phyloP scores from a whole-genome alignment of 2,329 filamentous ascomycete species.

The Niveomyces coronatus region DNA sequence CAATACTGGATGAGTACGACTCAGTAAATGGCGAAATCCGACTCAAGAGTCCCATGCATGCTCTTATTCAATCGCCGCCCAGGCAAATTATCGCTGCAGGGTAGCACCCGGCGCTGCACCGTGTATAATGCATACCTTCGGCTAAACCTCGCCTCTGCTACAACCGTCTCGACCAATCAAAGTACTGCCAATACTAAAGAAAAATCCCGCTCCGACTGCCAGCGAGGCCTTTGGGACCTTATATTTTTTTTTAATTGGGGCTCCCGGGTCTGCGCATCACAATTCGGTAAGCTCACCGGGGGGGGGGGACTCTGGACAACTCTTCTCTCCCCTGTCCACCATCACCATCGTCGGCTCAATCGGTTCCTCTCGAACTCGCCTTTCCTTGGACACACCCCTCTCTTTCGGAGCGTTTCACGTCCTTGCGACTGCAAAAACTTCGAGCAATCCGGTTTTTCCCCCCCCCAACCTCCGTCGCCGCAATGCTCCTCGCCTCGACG shows the following conservation, averaged over 20 bases:
- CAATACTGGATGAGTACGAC: no score
- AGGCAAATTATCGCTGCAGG: no score
- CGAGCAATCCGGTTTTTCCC: neutral
- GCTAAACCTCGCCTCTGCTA: constrained; percentile 6
- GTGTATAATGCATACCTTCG: constrained; percentile 9
- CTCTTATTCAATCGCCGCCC: no score
- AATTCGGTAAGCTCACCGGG: constrained; percentile 2
- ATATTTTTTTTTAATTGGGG: no score
- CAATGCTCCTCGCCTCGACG: constrained; percentile 37
- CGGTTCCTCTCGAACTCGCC: neutral
- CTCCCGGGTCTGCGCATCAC: no score
- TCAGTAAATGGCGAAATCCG: no score
- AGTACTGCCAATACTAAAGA: constrained; percentile 8
- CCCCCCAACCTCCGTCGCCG: neutral
- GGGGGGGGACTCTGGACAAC: no score
- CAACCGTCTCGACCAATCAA: constrained; percentile 8
- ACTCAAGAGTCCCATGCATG: no score
- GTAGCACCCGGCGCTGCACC: neutral
- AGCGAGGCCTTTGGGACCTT: no score
- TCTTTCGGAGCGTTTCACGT: no score
- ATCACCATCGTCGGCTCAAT: neutral
- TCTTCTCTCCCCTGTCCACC: neutral
- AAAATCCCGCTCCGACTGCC: constrained; percentile 2
- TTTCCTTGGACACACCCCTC: neutral
- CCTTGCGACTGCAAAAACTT: no score